These are phyloP conservation scores for Candida taoyuanica DNA, from an alignment of 805 yeast genomes.

Conservation along the genomic window DNA sequence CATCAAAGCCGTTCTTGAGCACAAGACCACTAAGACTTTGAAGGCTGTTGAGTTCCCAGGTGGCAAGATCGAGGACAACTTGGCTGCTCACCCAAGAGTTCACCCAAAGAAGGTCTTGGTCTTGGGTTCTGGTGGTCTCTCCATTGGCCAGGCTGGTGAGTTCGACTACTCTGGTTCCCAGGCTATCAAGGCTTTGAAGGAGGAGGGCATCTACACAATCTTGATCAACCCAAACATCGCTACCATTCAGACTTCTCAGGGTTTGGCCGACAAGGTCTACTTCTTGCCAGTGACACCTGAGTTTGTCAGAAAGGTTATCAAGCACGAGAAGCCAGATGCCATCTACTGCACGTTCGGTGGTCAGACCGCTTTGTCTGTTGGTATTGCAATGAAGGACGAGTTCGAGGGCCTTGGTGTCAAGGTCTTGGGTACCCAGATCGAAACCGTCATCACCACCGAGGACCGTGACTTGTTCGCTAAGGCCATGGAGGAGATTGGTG, in stretches of 20 bases:
- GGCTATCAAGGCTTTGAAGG: constrained; percentile 97
- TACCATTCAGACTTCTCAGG: constrained; percentile 96
- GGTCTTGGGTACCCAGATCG: constrained; percentile 95
- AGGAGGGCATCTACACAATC: constrained; percentile 95
- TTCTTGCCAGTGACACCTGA: constrained; percentile 97
- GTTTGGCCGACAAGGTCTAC: constrained; percentile 96
- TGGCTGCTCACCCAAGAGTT: constrained; percentile 70
- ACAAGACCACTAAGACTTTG: constrained; percentile 48
- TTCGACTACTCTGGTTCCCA: constrained; percentile 98
- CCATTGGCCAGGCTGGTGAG: constrained; percentile 99
- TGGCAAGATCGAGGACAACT: constrained; percentile 70
- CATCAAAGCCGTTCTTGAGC: constrained; percentile 68
- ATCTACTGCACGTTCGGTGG: constrained; percentile 98
- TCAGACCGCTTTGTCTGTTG: constrained; percentile 95
- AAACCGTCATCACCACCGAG: constrained; percentile 94
- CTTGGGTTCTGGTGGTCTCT: constrained; percentile 96
- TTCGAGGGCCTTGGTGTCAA: constrained; percentile 87
- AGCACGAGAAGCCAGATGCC: constrained; percentile 95
- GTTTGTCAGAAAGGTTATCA: constrained; percentile 90
- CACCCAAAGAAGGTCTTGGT: constrained; percentile 88
- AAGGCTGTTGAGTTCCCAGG: constrained; percentile 89
- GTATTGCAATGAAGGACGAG: constrained; percentile 93
- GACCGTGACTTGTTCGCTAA: constrained; percentile 94
- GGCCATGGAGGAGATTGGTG: constrained; percentile 92
- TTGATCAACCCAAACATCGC: constrained; percentile 97